Evolutionary conservation across 306 rosid genomes (phyloP).

Genomic region (Fragaria vesca): DNA sequence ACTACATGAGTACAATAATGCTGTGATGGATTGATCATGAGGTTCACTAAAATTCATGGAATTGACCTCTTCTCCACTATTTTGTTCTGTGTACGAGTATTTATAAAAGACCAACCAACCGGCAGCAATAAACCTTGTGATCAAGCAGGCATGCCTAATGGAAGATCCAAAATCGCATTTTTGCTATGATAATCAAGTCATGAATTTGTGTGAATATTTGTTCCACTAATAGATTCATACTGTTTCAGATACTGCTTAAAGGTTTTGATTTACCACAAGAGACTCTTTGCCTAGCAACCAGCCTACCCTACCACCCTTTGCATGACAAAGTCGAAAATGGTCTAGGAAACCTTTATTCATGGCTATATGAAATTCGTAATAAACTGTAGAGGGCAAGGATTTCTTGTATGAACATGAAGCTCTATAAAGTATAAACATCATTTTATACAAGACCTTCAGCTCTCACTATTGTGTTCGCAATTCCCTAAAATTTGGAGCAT

Average conservation of each 20-base stretch:
- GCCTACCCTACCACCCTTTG: background rate
- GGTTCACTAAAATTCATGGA: background rate
- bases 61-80: background rate
- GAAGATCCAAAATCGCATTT: background rate
- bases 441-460: background rate
- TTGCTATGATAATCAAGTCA: background rate
- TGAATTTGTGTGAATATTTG: background rate
- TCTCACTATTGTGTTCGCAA: background rate
- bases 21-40: background rate
- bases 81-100: background rate
- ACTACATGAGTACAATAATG: background rate
- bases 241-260: background rate
- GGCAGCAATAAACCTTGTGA: background rate
- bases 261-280: background rate
- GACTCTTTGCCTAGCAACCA: background rate
- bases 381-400: background rate
- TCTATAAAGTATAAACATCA: background rate
- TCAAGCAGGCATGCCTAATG: background rate
- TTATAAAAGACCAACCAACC: conserved; percentile 1
- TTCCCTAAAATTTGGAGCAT: background rate
- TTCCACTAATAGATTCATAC: background rate
- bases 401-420: background rate
- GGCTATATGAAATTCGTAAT: background rate
- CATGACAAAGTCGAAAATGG: background rate
- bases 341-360: background rate